Percentiles rank a stretch among this genome's conserved stretches.
These are phyloP conservation scores for Casaregolazyma lundiana DNA, from an alignment of 1,139 yeast genomes.

Conservation along the genomic window DNA sequence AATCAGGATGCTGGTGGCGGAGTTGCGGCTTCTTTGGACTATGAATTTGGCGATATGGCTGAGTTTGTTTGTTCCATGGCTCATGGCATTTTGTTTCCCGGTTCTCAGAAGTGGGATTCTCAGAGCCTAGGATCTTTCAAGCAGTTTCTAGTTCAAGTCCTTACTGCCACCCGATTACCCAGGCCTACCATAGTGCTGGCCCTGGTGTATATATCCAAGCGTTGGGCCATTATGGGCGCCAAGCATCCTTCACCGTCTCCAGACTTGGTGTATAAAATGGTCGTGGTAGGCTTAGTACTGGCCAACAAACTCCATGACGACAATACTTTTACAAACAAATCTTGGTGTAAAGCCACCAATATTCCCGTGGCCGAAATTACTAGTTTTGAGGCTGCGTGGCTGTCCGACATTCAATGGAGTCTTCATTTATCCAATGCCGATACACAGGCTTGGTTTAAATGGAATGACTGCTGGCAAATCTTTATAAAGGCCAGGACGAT, in stretches of 20 bases:
- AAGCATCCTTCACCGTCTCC: conserved; percentile 19
- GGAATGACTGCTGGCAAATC: conserved; percentile 37
- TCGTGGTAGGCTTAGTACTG: conserved; percentile 68
- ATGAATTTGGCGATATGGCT: conserved; percentile 72
- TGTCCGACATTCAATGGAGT: conserved; percentile 37
- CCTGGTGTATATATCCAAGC: conserved; percentile 62
- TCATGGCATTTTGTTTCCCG: conserved; percentile 47
- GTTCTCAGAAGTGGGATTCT: conserved; percentile 8
- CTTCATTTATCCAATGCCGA: conserved; percentile 30
- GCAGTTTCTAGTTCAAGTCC: conserved; percentile 58
- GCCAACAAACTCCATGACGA: conserved; percentile 96
- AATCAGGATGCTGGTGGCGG: conserved; percentile 47
- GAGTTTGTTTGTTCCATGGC: conserved; percentile 66
- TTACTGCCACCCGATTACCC: conserved; percentile 88
- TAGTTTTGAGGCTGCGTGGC: conserved; percentile 69
- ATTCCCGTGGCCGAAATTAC: conserved; percentile 59
- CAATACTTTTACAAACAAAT: conserved; percentile 89
- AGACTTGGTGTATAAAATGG: conserved; percentile 48
- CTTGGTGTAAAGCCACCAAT: conserved; percentile 96
- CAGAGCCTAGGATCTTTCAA: conserved; percentile 40
- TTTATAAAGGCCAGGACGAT: conserved; percentile 13
- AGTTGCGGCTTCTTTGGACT: conserved; percentile 71
- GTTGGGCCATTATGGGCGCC: conserved; percentile 35
- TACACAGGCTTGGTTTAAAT: conserved; percentile 35
- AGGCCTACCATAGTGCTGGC: conserved; percentile 74